Conservation (phyloP, 75 land plant species). For the Adiantum capillusveneris region DNA sequence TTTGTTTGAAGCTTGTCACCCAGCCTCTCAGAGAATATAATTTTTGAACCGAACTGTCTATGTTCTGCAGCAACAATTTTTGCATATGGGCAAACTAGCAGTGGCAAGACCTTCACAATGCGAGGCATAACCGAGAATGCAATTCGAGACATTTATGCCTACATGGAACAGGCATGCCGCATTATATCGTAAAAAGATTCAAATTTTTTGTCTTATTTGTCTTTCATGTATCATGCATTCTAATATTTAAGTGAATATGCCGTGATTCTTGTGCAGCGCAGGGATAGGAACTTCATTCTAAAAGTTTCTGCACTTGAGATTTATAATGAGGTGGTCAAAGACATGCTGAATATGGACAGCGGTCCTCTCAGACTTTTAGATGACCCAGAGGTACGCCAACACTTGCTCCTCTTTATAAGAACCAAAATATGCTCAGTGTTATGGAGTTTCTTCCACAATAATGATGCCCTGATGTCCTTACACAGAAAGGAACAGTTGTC, state of each 20-base stretch:
- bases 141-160: slow-evolving; percentile 58
- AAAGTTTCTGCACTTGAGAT: slow-evolving; percentile 82
- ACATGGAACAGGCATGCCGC: slow-evolving; percentile 49
- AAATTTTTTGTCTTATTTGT: neutral
- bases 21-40: neutral
- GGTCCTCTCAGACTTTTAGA: slow-evolving; percentile 68
- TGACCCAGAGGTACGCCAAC: slow-evolving; percentile 29
- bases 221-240: neutral
- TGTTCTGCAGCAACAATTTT: slow-evolving; percentile 69
- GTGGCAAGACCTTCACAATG: slow-evolving; percentile 91
- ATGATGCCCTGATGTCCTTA: slow-evolving; percentile 5
- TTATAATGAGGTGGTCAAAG: slow-evolving; percentile 78
- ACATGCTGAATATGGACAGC: slow-evolving; percentile 60
- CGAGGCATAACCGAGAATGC: slow-evolving; percentile 79
- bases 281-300: slow-evolving; percentile 59
- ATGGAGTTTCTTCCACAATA: neutral
- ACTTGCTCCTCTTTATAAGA: too few relatives aligned
- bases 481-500: slow-evolving; percentile 79
- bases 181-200: slow-evolving; percentile 2
- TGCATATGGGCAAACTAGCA: slow-evolving; percentile 93
- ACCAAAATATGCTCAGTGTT: neutral
- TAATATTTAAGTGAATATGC: neutral
- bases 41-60: too few relatives aligned
- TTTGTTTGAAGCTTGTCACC: too few relatives aligned
- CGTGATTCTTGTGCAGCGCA: slow-evolving; percentile 34